phyloP scores from a whole-genome alignment of 2,329 filamentous ascomycete species.

The Neofusicoccum sp. region DNA sequence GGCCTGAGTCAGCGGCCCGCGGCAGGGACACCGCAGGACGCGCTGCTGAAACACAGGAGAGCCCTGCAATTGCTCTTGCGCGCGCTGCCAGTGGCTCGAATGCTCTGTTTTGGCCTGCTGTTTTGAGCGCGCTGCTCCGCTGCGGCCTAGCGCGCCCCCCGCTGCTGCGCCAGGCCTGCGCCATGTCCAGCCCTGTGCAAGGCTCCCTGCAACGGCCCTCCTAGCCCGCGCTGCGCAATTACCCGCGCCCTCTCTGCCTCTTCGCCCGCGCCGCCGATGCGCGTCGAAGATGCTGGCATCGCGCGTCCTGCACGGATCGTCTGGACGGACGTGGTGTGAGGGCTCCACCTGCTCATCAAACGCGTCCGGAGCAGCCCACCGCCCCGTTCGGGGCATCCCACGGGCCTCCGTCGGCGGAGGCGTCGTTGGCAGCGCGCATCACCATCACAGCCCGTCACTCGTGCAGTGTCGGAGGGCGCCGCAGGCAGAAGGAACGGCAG shows the following conservation, averaged over 20 bases:
- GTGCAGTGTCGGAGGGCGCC: not conserved
- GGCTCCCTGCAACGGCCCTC: not conserved
- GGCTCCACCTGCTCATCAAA: conserved; percentile 6
- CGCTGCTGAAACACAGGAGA: conserved; percentile 9
- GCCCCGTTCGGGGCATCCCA: not conserved
- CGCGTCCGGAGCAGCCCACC: not conserved
- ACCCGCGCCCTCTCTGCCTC: not conserved
- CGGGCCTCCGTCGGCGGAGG: not conserved
- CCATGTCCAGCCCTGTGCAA: conserved; percentile 1
- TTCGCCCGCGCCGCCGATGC: not conserved
- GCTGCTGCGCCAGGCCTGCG: not conserved
- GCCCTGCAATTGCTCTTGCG: conserved; percentile 9
- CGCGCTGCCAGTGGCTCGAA: conserved; percentile 1
- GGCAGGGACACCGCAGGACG: conserved; percentile 10
- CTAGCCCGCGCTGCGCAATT: not conserved
- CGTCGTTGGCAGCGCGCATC: not conserved
- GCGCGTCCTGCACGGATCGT: conserved; percentile 6
- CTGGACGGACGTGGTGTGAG: not conserved
- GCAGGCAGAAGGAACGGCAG: not conserved
- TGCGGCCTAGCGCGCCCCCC: not conserved
- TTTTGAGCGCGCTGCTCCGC: conserved; percentile 8
- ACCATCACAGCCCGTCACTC: not conserved
- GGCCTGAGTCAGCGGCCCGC: conserved; percentile 6
- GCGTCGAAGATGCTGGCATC: not conserved
- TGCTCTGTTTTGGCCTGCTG: conserved; percentile 11